A percentile compares a stretch with the other conserved stretches of the same genome.
Conservation (phyloP, 1,284 basidiomycete species). For the Inonotus obliquus region DNA sequence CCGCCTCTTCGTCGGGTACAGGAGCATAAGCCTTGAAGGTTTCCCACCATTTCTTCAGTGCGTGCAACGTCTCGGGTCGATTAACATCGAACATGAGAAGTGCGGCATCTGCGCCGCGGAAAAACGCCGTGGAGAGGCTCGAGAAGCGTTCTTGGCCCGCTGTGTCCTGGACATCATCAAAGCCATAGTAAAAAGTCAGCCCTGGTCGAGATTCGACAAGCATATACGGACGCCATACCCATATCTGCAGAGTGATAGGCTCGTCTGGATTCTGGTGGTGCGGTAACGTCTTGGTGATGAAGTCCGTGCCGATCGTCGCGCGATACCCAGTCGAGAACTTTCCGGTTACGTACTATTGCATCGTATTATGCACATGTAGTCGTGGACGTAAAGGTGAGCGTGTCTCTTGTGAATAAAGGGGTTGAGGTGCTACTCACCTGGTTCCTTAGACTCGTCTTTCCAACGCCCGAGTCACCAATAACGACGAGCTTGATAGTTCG, state of each 20-base stretch:
- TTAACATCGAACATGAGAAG: constrained; percentile 79
- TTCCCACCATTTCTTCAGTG: constrained; percentile 69
- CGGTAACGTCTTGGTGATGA: constrained; percentile 67
- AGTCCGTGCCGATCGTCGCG: constrained; percentile 82
- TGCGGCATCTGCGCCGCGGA: constrained; percentile 76
- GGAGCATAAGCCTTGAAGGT: constrained; percentile 67
- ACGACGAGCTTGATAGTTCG: constrained; percentile 61
- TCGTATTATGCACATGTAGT: background rate
- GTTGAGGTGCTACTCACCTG: constrained; percentile 43
- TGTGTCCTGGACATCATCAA: constrained; percentile 10
- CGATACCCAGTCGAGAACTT: constrained; percentile 71
- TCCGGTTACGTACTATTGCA: constrained; percentile 62
- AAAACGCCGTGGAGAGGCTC: constrained; percentile 73
- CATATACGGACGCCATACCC: constrained; percentile 43
- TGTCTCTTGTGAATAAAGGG: background rate
- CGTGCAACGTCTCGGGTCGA: constrained; percentile 50
- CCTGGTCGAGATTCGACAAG: background rate
- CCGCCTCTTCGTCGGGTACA: constrained; percentile 54
- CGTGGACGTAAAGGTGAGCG: background rate
- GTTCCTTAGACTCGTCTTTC: constrained; percentile 68
- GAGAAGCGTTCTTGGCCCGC: constrained; percentile 76
- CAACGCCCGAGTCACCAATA: constrained; percentile 72
- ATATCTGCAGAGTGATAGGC: constrained; percentile 67
- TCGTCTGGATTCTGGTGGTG: constrained; percentile 51
- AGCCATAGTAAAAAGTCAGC: too few relatives aligned